Conservation (phyloP, 1,284 basidiomycete genomes). For the Lentinula novae-zelandiae region DNA sequence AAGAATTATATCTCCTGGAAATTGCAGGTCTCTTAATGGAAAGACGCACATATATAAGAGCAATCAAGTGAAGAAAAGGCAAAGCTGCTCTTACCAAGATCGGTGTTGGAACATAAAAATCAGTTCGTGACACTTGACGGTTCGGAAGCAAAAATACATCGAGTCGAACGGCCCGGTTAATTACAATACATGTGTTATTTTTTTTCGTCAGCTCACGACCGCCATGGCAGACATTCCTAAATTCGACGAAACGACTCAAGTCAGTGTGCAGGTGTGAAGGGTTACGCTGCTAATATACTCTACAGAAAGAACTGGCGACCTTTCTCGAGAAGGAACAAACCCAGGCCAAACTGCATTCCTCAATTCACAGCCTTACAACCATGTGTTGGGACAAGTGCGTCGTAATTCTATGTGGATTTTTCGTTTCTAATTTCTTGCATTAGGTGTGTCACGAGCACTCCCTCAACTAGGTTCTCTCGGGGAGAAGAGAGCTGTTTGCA, state of each 20-base stretch:
- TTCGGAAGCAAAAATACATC: background rate
- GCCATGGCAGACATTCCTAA: conserved; percentile 52
- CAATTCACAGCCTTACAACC: conserved; percentile 68
- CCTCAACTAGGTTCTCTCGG: conserved; percentile 82
- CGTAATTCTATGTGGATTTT: background rate
- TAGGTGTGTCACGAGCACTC: conserved; percentile 84
- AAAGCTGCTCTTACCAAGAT: background rate
- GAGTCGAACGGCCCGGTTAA: background rate
- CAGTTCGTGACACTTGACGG: background rate
- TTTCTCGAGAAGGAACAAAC: conserved; percentile 90
- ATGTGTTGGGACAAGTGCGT: conserved; percentile 90
- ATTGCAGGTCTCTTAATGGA: background rate
- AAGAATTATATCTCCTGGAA: background rate
- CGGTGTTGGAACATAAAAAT: conserved; percentile 2
- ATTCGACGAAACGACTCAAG: conserved; percentile 80
- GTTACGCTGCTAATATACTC: conserved; percentile 1
- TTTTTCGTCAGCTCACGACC: background rate
- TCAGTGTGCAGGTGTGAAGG: conserved; percentile 28
- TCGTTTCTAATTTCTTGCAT: conserved; percentile 17
- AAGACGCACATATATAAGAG: background rate
- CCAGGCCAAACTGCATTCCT: conserved; percentile 64
- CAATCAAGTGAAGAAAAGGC: background rate
- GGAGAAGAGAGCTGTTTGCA: conserved; percentile 82
- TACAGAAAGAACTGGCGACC: conserved; percentile 77
- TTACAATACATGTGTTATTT: background rate